Percentiles rank a stretch among this genome's conserved stretches.
These are phyloP conservation scores for Sugiyamaella boreocaroliniensis DNA, from an alignment of 805 yeast species.

Conservation along the genomic window DNA sequence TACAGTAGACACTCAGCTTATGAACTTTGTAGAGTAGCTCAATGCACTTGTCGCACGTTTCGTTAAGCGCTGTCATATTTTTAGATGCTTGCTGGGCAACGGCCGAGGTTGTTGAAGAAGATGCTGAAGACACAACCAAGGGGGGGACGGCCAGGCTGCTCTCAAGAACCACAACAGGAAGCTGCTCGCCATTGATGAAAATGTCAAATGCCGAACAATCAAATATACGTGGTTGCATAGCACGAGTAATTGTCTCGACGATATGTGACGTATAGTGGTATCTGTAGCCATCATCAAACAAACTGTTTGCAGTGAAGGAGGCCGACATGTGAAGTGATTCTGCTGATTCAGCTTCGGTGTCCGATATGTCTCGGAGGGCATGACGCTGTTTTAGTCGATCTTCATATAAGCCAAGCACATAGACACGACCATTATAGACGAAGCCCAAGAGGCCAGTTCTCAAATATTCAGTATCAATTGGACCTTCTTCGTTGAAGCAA, in stretches of 20 bases:
- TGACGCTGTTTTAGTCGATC: conserved; percentile 74
- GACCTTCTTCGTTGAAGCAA: conserved; percentile 66
- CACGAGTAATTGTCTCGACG: conserved; percentile 74
- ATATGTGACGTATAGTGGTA: conserved; percentile 86
- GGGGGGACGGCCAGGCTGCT: conserved; percentile 46
- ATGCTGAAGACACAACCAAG: conserved; percentile 26
- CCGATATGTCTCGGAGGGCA: conserved; percentile 42
- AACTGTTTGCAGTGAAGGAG: conserved; percentile 1
- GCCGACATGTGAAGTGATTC: conserved; percentile 4
- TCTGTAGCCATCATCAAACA: conserved; percentile 28
- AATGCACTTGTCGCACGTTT: conserved; percentile 43
- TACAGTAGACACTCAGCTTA: conserved; percentile 71
- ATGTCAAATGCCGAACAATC: conserved; percentile 92
- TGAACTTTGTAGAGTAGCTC: conserved; percentile 50
- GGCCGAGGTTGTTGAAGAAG: neutral
- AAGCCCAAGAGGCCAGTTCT: conserved; percentile 91
- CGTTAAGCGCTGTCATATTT: conserved; percentile 38
- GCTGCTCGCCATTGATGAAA: conserved; percentile 66
- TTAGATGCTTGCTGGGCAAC: conserved; percentile 3
- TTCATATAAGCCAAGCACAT: conserved; percentile 82
- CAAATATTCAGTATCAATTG: conserved; percentile 68
- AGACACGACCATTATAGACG: conserved; percentile 77
- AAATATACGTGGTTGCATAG: conserved; percentile 62
- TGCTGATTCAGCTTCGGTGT: conserved; percentile 30
- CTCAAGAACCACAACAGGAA: conserved; percentile 83